A percentile compares a stretch with the other conserved stretches of the same genome.
These are phyloP conservation scores for Monilinia fructicola DNA, from an alignment of 2,329 filamentous ascomycete genomes.

Conservation along the genomic window DNA sequence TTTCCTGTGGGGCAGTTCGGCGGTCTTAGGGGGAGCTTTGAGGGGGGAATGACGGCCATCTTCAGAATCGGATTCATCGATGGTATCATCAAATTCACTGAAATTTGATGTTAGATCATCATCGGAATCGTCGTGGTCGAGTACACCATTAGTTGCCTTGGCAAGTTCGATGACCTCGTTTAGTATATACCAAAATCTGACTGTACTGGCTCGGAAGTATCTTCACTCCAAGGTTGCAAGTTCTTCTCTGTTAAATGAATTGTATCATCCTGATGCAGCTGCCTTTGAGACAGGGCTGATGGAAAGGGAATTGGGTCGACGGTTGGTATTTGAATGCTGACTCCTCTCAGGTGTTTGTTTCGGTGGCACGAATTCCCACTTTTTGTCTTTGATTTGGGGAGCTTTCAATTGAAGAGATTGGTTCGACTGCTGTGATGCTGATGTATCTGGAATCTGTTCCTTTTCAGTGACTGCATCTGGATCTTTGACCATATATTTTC, in stretches of 20 bases:
- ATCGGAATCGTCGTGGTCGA: conserved; percentile 10
- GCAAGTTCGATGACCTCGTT: conserved; percentile 10
- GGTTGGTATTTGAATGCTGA: conserved; percentile 6
- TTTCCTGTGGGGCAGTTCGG: conserved; percentile 17
- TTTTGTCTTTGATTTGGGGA: conserved; percentile 41
- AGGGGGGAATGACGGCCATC: conserved; percentile 31
- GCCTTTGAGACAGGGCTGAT: neutral
- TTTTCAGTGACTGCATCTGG: conserved; percentile 12
- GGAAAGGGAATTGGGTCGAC: neutral
- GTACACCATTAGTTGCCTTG: conserved; percentile 9
- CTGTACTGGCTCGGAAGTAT: neutral
- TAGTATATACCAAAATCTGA: neutral
- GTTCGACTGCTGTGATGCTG: conserved; percentile 21
- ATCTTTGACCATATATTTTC: conserved; percentile 55
- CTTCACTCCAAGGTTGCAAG: neutral
- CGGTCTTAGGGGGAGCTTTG: conserved; percentile 18
- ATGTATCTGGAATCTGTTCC: neutral
- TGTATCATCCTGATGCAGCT: neutral
- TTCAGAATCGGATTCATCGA: conserved; percentile 39
- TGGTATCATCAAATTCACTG: conserved; percentile 38
- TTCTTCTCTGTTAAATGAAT: neutral
- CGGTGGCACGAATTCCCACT: conserved; percentile 44
- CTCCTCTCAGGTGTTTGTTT: conserved; percentile 44
- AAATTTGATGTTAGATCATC: conserved; percentile 11
- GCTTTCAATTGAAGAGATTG: conserved; percentile 51